Base-by-base conservation (phyloP, 108 stramenopile species). In the Cyclostephanos tholiformis region DNA sequence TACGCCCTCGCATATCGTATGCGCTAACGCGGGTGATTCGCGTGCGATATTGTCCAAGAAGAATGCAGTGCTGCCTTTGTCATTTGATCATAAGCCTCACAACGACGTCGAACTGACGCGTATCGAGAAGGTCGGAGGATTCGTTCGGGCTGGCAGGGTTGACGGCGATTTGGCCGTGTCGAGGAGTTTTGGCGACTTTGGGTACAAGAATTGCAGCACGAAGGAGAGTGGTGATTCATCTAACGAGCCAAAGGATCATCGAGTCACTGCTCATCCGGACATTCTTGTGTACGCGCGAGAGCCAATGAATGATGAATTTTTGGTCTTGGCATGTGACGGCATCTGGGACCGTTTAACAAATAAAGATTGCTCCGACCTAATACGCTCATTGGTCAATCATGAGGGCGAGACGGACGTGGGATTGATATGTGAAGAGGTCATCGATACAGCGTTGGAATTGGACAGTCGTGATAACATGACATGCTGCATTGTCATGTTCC, bases 1-100 rank as follows among this genome's bases (percentile, higher is more conserved):
- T 6, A 97, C 97, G 19, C 97, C 97, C 0, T 76, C 84, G 19
- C 93, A 96, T 43, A 85, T 98, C 38, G 68, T 99, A 32, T 96
- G 95, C 72, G 96, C 96, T 66, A 99, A 99, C 82, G 94, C 96
- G 13, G 99, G 99, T 25, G 99, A 99, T 74, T 97, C 96, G 38
- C 75, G 99, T 52, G 92, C 95, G 57, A 78, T 97, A 57, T 82
- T 93, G 13, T 77, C 80, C 36, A 73, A 84, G 19, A 71, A 66
- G 36, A 91, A 91, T 35, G 38, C 22, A 9, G 82, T 71, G 14
- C 29, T 92, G 17, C 92, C 97, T 11, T 75, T 98, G 38, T 90
- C 89, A 48, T 91, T 93, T 73, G 99, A 99, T 85, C 99, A 99
- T 79, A 99, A 99, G 74, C 99, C 99, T n/a, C 62, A 72, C 64